Evolutionary conservation across 495 filamentous ascomycete species (phyloP), one percentile per base, ranked within the genome.

Genomic region (Mycothermus thermophilus): DNA sequence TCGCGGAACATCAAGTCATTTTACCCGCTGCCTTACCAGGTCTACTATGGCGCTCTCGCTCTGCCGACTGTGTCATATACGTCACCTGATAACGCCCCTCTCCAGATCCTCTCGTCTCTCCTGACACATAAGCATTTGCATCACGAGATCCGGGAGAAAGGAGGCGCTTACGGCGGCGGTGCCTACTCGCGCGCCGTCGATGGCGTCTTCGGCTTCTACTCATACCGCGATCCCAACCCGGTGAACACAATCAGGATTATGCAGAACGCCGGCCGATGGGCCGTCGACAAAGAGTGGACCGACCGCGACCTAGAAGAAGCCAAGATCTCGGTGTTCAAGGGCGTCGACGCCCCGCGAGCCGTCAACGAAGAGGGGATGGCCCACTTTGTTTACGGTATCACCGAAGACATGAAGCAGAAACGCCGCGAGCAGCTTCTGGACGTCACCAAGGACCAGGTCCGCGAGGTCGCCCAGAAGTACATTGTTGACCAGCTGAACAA

Each of bases 61-160:
- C 58, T 87, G 21, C 77, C 82, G 17, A 94, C 90, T 2, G 78
- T 86, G 1, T 81, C 87, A 2, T 97, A 96, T 55, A 77, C 74
- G 19, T 73, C 86, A 28, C 48, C 72, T 0, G 69, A 78, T 18
- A 72, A 77, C 12, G 83, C 87, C 7, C 69, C 82, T 1, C 74
- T 94, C 10, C 84, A 86, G 41, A 77, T 96, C 19, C 74, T 97
- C 16, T 77, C 87, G 11, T 82, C 94, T 44, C 79, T 97, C 17
- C 69, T 97, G n/a, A 96, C 88, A 0, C 90, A 96, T 59, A 92
- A 92, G 54, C 83, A 95, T 48, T 69, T 97, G 8, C 90, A 96
- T 54, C 92, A 92, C 48, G 92, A 96, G 52, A 94, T 97, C 38
- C 80, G 90, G 20, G 90, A 97, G 58, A 97, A 97, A 57, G 90